A percentile compares a stretch with the other conserved stretches of the same genome.
These are phyloP conservation scores for Penium margaritaceum DNA, from an alignment of 139 green algal species.

Conservation along the genomic window DNA sequence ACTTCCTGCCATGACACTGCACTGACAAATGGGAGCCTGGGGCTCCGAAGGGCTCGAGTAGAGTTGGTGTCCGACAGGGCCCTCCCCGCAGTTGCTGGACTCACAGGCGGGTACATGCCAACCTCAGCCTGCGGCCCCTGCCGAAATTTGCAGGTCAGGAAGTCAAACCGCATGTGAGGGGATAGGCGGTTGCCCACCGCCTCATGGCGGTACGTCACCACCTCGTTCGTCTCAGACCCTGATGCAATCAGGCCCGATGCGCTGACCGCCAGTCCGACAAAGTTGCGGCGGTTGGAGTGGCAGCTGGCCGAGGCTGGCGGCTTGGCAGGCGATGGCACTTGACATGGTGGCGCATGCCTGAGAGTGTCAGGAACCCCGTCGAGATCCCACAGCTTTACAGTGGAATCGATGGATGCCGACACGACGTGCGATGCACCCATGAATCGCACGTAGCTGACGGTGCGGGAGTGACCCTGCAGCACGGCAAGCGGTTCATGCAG, in stretches of 20 bases:
- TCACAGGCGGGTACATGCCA: too few relatives aligned
- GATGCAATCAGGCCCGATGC: slow-evolving; percentile 19
- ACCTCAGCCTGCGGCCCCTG: too few relatives aligned
- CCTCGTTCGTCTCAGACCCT: slow-evolving; percentile 32
- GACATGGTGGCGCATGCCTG: neutral
- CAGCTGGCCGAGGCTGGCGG: neutral
- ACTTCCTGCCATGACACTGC: too few relatives aligned
- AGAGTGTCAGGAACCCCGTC: neutral
- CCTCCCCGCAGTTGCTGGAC: too few relatives aligned
- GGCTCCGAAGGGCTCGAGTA: too few relatives aligned
- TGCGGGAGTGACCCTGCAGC: slow-evolving; percentile 7
- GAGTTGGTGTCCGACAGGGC: too few relatives aligned
- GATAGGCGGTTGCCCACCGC: too few relatives aligned
- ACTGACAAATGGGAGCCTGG: too few relatives aligned
- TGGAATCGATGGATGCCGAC: slow-evolving; percentile 32
- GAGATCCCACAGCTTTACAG: slow-evolving; percentile 36
- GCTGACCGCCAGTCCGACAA: slow-evolving; percentile 24
- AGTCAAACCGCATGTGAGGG: too few relatives aligned
- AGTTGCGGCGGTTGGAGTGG: slow-evolving; percentile 35
- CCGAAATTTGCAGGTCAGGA: too few relatives aligned
- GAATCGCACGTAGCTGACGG: slow-evolving; percentile 33
- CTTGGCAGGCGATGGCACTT: neutral
- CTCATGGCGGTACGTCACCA: slow-evolving; percentile 36
- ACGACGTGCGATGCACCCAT: slow-evolving; percentile 17
- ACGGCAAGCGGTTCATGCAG: neutral